Evolutionary conservation across 148 eudicot genomes (phyloP).

Genomic region (Bassia scoparia): DNA sequence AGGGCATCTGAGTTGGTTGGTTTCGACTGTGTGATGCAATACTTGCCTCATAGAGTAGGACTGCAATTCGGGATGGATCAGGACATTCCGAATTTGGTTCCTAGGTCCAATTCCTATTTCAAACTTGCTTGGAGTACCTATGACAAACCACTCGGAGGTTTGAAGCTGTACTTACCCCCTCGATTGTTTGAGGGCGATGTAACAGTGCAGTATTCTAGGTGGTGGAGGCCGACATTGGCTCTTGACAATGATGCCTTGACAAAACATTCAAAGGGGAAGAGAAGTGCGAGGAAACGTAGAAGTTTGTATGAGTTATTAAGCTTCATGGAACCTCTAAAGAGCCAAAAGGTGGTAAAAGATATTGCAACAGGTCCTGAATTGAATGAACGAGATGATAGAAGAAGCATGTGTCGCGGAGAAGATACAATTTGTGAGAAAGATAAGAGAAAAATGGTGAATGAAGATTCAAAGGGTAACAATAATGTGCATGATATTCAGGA

Average conservation of each 20-base stretch:
- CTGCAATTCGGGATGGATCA: constrained; percentile 58
- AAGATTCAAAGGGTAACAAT: too few relatives aligned
- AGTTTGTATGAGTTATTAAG: too few relatives aligned
- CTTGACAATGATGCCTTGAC: neutral
- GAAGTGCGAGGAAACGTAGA: neutral
- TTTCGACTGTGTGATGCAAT: constrained; percentile 33
- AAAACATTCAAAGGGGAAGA: neutral
- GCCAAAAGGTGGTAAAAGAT: neutral
- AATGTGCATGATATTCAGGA: too few relatives aligned
- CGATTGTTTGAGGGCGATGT: neutral
- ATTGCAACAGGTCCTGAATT: neutral
- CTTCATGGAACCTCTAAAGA: neutral
- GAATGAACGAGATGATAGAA: neutral
- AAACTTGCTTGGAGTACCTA: too few relatives aligned
- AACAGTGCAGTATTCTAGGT: constrained; percentile 5
- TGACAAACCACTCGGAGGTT: too few relatives aligned
- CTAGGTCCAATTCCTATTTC: too few relatives aligned
- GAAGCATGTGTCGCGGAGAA: too few relatives aligned
- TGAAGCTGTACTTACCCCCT: too few relatives aligned
- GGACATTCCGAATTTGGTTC: constrained; percentile 31
- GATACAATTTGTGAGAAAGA: too few relatives aligned
- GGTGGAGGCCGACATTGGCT: neutral
- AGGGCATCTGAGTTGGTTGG: constrained; percentile 43
- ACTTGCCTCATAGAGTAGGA: constrained; percentile 47
- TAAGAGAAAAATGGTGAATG: too few relatives aligned